Conservation (phyloP, 345 rosid genomes). For the Syzygium jambos region DNA sequence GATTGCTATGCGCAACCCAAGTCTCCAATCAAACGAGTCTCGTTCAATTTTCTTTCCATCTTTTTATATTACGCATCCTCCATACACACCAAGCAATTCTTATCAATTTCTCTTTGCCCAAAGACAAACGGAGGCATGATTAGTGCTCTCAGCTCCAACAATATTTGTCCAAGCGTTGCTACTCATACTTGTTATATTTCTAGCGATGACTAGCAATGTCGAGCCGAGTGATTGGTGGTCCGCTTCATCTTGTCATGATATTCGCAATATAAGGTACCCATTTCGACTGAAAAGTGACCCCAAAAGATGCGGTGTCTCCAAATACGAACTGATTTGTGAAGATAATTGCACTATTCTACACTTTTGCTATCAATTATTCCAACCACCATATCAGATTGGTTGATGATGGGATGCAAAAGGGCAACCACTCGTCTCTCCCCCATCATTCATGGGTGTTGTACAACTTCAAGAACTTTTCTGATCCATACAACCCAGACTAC, state of each 20-base stretch:
- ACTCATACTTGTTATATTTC: too few species aligned
- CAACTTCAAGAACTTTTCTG: too few species aligned
- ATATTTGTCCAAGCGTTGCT: too few species aligned
- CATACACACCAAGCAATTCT: neutral
- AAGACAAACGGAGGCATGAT: neutral
- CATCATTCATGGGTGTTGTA: neutral
- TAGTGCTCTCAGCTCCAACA: neutral
- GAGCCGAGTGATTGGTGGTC: accelerated
- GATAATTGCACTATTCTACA: neutral
- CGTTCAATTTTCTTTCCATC: neutral
- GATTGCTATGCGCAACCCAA: too few species aligned
- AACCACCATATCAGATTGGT: neutral
- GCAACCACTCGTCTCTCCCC: neutral
- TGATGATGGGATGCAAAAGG: neutral
- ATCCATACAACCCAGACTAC: too few species aligned
- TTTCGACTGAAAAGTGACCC: accelerated
- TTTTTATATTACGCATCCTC: neutral
- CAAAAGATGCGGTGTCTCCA: too few species aligned
- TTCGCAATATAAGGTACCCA: too few species aligned
- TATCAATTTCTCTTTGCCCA: neutral
- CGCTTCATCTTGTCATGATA: accelerated
- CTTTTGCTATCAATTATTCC: neutral
- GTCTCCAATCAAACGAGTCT: too few species aligned
- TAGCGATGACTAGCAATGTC: too few species aligned
- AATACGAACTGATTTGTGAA: neutral